Conservation (phyloP, 768 basidiomycete species). For the Leucocoprinus sp. region DNA sequence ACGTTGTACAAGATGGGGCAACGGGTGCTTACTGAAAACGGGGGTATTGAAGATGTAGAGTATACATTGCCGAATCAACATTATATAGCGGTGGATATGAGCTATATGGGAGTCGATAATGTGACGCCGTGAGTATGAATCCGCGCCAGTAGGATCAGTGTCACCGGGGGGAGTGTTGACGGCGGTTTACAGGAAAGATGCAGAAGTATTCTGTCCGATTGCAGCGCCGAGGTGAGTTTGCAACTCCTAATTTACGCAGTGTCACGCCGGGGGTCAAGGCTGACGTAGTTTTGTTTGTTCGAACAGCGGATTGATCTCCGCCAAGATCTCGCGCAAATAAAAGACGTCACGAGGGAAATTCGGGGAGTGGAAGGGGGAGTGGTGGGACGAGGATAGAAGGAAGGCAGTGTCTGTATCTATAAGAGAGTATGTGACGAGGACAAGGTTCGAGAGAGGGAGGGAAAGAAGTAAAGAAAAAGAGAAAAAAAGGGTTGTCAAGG, state of each 20-base stretch:
- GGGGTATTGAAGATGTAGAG: constrained; percentile 45
- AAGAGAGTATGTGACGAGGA: neutral
- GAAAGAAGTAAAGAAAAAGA: neutral
- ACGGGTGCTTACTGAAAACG: constrained; percentile 59
- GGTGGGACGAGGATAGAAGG: constrained; percentile 1
- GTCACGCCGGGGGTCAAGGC: neutral
- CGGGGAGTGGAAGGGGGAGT: neutral
- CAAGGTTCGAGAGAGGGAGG: neutral
- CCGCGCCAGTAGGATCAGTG: no score
- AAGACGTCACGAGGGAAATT: constrained; percentile 10
- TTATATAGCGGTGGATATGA: constrained; percentile 84
- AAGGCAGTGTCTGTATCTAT: neutral
- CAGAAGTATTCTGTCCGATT: constrained; percentile 84
- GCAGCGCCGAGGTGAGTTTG: constrained; percentile 77
- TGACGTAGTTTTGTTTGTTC: neutral
- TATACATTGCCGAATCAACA: constrained; percentile 92
- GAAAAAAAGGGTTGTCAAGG: constrained; percentile 8
- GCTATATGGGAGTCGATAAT: constrained; percentile 65
- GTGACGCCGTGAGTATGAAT: constrained; percentile 52
- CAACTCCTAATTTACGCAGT: neutral
- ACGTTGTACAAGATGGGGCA: constrained; percentile 88
- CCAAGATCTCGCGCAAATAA: constrained; percentile 43
- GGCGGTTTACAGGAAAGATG: constrained; percentile 20
- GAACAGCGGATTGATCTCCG: constrained; percentile 50
- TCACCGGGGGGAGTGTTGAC: no score